Base-by-base conservation (phyloP, 2,329 filamentous ascomycete genomes). In the Drechslerella dactyloides region DNA sequence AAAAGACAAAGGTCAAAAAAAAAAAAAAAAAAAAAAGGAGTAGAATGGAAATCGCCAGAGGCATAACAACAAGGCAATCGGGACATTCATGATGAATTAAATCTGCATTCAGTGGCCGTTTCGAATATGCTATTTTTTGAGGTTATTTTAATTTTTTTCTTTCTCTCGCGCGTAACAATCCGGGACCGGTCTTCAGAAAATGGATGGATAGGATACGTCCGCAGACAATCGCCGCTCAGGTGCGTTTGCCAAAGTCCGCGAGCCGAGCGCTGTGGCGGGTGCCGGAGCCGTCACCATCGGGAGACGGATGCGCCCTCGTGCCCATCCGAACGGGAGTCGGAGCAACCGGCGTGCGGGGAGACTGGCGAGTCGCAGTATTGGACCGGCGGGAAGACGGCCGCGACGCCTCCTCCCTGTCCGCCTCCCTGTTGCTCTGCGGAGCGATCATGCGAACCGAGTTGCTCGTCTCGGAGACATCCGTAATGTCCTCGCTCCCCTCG, bases 351-450 rank as follows among this genome's bases (percentile, higher is more conserved):
- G 60, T 65, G 21, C 68, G 68, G 27, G 68, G 68, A 1, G 60
- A 65, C 37, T 64, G 60, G 21, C 56, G 68, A 11, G 60, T 37
- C 10, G 50, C 44, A 11, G 42, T 23, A 19, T 64, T 72, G 17
- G 68, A 72, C 24, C 68, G 68, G 46, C 60, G 68, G 37, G 68
- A 72, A 23, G 62, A 59, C 48, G 68, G 60, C 4, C 68, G 68
- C 17, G 54, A 13, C 40, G 59, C 54, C 17, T 60, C 59, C 21
- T 60, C 60, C 15, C 60, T 54, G n/a, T 63, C 54, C 13, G 44
- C 42, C 8, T 30, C n/a, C 27, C 52, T 50, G 21, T 60, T n/a
- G 50, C 5, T 64, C 17, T 53, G 53, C 8, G 66, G 46, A 17
- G 60, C 52, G 8, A 48, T 23, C 8, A 50, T 44, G 44, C 24